phyloP scores from a whole-genome alignment of 495 filamentous ascomycete species.

The Articulospora tetracladia region DNA sequence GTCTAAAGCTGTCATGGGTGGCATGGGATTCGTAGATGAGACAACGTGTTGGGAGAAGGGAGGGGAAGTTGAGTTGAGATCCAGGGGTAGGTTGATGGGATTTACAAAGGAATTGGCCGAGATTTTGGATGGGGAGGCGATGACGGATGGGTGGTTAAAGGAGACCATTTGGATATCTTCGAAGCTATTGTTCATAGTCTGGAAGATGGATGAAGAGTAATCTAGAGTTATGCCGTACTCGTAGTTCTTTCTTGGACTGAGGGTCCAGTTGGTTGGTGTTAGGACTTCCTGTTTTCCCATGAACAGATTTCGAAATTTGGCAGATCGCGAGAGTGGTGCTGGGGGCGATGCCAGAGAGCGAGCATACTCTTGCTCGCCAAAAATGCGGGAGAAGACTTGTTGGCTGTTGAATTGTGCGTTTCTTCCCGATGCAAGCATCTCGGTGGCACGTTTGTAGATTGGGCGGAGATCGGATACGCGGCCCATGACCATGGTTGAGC shows the following conservation, averaged over 20 bases:
- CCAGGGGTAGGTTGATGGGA: constrained; percentile 9
- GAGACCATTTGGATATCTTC: constrained; percentile 8
- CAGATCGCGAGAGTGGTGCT: neutral
- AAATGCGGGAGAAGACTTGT: constrained; percentile 51
- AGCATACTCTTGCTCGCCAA: constrained; percentile 52
- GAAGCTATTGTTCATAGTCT: constrained; percentile 22
- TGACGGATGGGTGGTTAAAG: constrained; percentile 6
- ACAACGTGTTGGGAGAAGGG: constrained; percentile 17
- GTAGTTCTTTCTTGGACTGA: constrained; percentile 39
- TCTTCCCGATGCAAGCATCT: neutral
- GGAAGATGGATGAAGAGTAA: constrained; percentile 36
- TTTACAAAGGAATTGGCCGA: constrained; percentile 30
- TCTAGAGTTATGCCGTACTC: constrained; percentile 58
- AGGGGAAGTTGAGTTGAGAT: constrained; percentile 4
- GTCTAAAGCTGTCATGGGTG: constrained; percentile 37
- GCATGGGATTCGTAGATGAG: constrained; percentile 14
- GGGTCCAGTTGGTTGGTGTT: neutral
- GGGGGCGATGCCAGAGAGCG: neutral
- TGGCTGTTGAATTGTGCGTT: constrained; percentile 20
- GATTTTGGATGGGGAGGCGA: constrained; percentile 2
- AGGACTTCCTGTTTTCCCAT: neutral
- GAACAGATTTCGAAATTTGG: neutral
- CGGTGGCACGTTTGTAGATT: constrained; percentile 39
- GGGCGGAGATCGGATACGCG: constrained; percentile 45
- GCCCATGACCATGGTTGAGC: constrained; percentile 49